Percentiles rank a stretch among this genome's conserved stretches.
phyloP scores from a whole-genome alignment of 345 rosid species.

The Brassica incana region DNA sequence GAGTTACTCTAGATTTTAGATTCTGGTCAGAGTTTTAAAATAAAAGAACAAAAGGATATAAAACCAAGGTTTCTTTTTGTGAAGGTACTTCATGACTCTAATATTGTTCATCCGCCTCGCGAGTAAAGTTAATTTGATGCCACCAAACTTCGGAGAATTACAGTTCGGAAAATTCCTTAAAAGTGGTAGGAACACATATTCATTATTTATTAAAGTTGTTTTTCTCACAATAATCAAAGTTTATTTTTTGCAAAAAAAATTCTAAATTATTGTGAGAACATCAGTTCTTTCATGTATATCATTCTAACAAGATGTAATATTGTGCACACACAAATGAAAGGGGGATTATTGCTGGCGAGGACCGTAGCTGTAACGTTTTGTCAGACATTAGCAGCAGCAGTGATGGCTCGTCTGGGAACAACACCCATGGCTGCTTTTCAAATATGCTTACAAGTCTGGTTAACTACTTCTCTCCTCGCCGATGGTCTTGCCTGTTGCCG shows the following conservation, averaged over 20 bases:
- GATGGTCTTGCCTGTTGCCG: conserved; percentile 99
- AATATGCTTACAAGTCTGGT: conserved; percentile 90
- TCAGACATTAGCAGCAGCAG: conserved; percentile 88
- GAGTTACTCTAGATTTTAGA: background rate
- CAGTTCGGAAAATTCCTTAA: background rate
- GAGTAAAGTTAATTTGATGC: background rate
- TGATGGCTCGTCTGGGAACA: conserved; percentile 81
- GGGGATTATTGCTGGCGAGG: conserved; percentile 63
- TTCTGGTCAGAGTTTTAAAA: background rate
- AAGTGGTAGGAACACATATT: background rate
- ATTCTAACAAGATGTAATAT: conserved; percentile 2
- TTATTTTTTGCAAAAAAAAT: background rate
- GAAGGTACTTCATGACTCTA: background rate
- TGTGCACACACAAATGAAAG: conserved; percentile 38
- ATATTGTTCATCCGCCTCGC: background rate
- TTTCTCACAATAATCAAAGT: background rate
- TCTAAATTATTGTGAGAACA: background rate
- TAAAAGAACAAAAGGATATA: background rate
- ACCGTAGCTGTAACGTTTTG: conserved; percentile 88
- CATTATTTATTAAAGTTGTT: background rate
- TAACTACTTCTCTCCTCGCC: conserved; percentile 93
- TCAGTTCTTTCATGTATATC: background rate
- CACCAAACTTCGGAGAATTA: background rate
- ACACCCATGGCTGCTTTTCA: conserved; percentile 94
- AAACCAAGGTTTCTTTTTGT: background rate